phyloP scores from a whole-genome alignment of 495 filamentous ascomycete species.

The Daldinia grandis region DNA sequence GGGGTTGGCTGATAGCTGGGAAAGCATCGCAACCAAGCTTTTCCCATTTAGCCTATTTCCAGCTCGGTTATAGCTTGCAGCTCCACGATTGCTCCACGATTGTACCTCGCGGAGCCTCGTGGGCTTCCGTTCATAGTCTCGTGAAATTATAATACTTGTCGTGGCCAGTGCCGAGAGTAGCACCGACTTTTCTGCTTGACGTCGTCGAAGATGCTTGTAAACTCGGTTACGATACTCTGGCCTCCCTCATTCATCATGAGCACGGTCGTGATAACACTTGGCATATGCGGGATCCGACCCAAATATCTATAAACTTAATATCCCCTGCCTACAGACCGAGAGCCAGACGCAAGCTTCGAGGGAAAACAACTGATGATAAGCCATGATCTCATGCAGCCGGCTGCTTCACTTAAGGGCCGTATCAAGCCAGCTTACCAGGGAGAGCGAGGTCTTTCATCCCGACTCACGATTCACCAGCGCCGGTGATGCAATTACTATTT shows the following conservation, averaged over 20 bases:
- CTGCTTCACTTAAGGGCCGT: conserved; percentile 20
- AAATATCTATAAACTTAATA: conserved; percentile 19
- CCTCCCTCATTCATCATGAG: conserved; percentile 7
- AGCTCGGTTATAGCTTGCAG: conserved; percentile 36
- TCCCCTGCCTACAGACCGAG: conserved; percentile 22
- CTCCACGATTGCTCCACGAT: conserved; percentile 14
- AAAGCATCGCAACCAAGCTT: conserved; percentile 11
- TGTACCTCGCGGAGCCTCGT: conserved; percentile 38
- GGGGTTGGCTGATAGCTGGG: conserved; percentile 13
- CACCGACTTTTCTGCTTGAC: conserved; percentile 27
- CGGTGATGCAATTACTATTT: conserved; percentile 28
- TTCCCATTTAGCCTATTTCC: conserved; percentile 38
- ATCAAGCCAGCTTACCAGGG: conserved; percentile 15
- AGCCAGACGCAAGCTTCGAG: conserved; percentile 9
- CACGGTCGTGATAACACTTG: conserved; percentile 34
- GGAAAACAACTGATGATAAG: conserved; percentile 12
- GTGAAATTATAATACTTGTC: conserved; percentile 20
- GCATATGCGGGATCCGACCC: conserved; percentile 37
- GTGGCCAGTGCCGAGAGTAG: conserved; percentile 36
- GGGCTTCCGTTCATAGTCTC: conserved; percentile 28
- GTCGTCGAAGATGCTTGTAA: conserved; percentile 26
- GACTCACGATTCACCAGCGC: conserved; percentile 33
- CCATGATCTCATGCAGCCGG: conserved; percentile 1
- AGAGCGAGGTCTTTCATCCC: conserved; percentile 20
- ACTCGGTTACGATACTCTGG: conserved; percentile 17